Evolutionary conservation across 257 asterid genomes (phyloP).

Genomic region (Knoxia roxburghii): DNA sequence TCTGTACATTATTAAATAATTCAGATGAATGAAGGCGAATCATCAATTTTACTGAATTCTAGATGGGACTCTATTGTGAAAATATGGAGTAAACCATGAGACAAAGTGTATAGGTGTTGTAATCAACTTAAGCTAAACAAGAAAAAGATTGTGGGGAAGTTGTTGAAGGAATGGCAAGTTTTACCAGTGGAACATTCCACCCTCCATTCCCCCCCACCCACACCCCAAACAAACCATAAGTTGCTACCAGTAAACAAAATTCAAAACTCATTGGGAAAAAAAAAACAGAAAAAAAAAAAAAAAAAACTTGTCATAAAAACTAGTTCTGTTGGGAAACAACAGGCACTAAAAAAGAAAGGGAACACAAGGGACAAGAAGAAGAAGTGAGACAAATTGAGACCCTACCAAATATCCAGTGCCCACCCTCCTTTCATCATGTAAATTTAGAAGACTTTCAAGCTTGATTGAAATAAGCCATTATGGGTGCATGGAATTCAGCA

Average conservation of each 20-base stretch:
- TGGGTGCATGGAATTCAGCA: conserved; percentile 94
- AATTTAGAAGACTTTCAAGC: conserved; percentile 33
- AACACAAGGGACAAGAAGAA: conserved; percentile 14
- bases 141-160: neutral
- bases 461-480: conserved; percentile 52
- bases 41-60: too few relatives aligned
- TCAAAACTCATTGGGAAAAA: too few relatives aligned
- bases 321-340: neutral
- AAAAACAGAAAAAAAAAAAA: too few relatives aligned
- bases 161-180: conserved; percentile 28
- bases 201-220: too few relatives aligned
- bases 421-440: conserved; percentile 46
- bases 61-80: too few relatives aligned
- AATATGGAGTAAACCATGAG: too few relatives aligned
- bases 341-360: neutral
- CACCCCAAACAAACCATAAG: too few relatives aligned
- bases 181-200: conserved; percentile 23
- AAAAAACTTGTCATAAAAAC: neutral
- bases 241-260: too few relatives aligned
- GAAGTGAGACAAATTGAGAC: conserved; percentile 19
- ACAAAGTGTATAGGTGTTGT: too few relatives aligned
- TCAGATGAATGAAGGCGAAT: too few relatives aligned
- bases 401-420: conserved; percentile 39
- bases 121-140: neutral
- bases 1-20: too few relatives aligned